Evolutionary conservation across 331 rosid species (phyloP), one percentile per base, ranked within the genome.

Genomic region (Pyrus hybrid): DNA sequence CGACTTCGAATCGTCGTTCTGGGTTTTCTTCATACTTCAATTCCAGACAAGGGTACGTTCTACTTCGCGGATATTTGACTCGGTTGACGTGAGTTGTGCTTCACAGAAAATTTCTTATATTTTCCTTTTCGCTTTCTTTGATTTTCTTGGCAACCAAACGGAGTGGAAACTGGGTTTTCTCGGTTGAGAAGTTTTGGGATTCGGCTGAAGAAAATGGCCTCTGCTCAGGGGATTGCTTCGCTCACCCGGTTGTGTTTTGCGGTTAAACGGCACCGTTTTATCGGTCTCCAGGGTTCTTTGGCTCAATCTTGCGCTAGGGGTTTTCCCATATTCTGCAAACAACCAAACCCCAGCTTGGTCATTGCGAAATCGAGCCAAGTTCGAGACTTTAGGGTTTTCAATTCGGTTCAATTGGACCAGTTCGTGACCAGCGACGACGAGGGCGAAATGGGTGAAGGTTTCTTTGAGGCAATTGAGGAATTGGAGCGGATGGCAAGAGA

Each of bases 401-500:
- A 81, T 45, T 92, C 97, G 35, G 96, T 94, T 72, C 90, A 94
- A 28, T 61, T 94, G 83, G 97, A 92, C 85, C 92, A 80, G 78
- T 92, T 85, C 71, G 66, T 94, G 80, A 94, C 99, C 7, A 94
- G 97, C 45, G 96, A 87, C 4, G 92, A 90, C 16, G 93, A 92
- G 76, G 97, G 88, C 5, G 95, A 90, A 78, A 94, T 87, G 99
- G 76, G 97, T 21, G 97, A 94, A 58, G 93, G 96, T 14, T 94
- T 90, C 77, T 87, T 89, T 13, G 97, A 92, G 85, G 99, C 97
- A 29, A 90, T 94, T 17, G 97, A 94, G 83, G 97, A 94, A 77
- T 86, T 94, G 70, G 99, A 94, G 85, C 82, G 91, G 29, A 92
- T 94, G 99, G 68, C 88, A n/a, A 90, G 99, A 71, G 99, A 94